Percentiles rank a stretch among this genome's conserved stretches.
Conservation (phyloP, 202 grass and related monocot genomes). For the Musa balbisiana region DNA sequence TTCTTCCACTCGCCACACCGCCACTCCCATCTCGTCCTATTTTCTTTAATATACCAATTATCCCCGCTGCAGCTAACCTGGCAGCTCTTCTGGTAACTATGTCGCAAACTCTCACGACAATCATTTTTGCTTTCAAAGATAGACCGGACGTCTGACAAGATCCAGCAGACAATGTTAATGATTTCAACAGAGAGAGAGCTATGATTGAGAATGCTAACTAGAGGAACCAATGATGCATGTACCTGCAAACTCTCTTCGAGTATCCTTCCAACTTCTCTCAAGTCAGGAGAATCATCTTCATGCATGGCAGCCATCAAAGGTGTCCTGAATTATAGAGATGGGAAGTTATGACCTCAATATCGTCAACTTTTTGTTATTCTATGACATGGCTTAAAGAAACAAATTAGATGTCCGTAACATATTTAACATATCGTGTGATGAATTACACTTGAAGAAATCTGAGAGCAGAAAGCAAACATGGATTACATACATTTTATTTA, state of each 20-base stretch:
- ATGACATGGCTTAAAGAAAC: neutral
- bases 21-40: constrained; percentile 65
- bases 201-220: neutral
- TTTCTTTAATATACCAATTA: constrained; percentile 82
- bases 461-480: neutral
- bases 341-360: neutral
- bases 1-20: constrained; percentile 34
- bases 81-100: constrained; percentile 67
- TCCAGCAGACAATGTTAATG: neutral
- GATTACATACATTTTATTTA: constrained; percentile 51
- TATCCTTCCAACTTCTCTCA: constrained; percentile 70
- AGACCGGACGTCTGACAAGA: constrained; percentile 44
- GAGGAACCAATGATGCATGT: neutral
- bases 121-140: constrained; percentile 67
- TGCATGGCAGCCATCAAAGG: constrained; percentile 74
- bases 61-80: constrained; percentile 61
- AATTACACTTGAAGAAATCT: too few relatives aligned
- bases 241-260: constrained; percentile 62
- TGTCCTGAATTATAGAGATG: constrained; percentile 34
- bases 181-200: neutral
- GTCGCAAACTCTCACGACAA: constrained; percentile 67
- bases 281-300: constrained; percentile 68
- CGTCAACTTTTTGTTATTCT: neutral
- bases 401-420: neutral
- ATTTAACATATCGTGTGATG: too few relatives aligned